Conservation (phyloP, 805 yeast genomes). For the Ogataea methanolica region DNA sequence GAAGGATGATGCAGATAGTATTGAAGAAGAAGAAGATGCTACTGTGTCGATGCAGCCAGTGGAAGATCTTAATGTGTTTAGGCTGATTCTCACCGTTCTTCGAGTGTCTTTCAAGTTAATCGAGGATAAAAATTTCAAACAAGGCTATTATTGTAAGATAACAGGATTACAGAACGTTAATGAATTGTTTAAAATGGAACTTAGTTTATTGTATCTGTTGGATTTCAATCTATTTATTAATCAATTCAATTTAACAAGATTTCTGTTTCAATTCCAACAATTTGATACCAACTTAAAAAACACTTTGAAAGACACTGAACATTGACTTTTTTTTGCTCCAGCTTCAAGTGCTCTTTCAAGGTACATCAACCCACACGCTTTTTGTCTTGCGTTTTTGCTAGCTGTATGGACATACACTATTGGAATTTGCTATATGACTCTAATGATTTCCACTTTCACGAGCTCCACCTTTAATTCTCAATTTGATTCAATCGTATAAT, state of each 20-base stretch:
- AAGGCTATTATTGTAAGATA: constrained; percentile 38
- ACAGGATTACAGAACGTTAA: constrained; percentile 37
- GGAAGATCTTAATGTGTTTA: constrained; percentile 33
- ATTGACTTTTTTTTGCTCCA: not conserved
- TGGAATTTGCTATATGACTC: no score
- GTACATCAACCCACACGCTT: not conserved
- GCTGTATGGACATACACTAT: not conserved
- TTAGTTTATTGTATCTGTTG: constrained; percentile 36
- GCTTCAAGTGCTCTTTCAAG: no score
- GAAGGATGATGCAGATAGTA: not conserved
- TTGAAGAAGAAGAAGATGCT: not conserved
- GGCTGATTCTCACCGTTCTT: constrained; percentile 35
- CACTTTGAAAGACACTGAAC: not conserved
- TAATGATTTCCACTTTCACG: no score
- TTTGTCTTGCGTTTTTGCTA: not conserved
- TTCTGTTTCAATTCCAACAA: constrained; percentile 27
- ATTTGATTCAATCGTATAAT: no score
- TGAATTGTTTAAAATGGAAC: constrained; percentile 37
- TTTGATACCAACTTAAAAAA: constrained; percentile 17
- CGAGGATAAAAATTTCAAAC: constrained; percentile 42
- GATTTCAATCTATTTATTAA: constrained; percentile 38
- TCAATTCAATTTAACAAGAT: constrained; percentile 31
- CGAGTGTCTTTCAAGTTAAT: constrained; percentile 37
- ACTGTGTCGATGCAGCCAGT: constrained; percentile 26
- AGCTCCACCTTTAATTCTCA: no score